These are phyloP conservation scores for Schizophyllum amplum DNA, from an alignment of 1,284 basidiomycete species.

Conservation along the genomic window DNA sequence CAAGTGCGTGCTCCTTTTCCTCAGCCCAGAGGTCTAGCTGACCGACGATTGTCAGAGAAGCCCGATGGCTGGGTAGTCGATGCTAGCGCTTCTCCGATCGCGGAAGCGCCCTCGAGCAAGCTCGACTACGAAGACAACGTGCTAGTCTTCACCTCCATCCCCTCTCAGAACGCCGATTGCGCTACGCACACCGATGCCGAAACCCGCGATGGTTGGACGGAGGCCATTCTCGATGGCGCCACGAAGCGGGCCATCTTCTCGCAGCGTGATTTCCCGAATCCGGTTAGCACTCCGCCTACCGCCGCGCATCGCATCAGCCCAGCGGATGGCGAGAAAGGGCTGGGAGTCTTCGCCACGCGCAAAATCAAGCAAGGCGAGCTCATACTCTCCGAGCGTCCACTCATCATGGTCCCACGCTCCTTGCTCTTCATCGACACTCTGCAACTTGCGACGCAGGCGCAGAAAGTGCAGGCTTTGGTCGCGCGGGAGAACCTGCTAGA, in stretches of 20 bases:
- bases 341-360: conserved; percentile 16
- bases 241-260: conserved; percentile 5
- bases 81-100: neutral
- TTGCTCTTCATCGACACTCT: neutral
- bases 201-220: neutral
- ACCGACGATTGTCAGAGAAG: too few relatives aligned
- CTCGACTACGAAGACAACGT: neutral
- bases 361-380: conserved; percentile 15
- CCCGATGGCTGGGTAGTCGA: neutral
- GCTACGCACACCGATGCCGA: neutral
- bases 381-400: conserved; percentile 12
- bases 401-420: neutral
- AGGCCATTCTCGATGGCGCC: neutral
- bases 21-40: too few relatives aligned
- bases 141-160: neutral
- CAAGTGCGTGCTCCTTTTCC: too few relatives aligned
- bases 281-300: neutral
- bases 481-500: neutral
- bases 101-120: neutral
- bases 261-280: conserved; percentile 12
- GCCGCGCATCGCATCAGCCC: conserved; percentile 1
- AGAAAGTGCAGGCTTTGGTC: neutral
- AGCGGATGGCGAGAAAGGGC: conserved; percentile 10
- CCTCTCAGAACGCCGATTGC: neutral
- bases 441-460: neutral